Evolutionary conservation across 176 grass and related monocot genomes (phyloP).

Genomic region (Hordeum marinum): DNA sequence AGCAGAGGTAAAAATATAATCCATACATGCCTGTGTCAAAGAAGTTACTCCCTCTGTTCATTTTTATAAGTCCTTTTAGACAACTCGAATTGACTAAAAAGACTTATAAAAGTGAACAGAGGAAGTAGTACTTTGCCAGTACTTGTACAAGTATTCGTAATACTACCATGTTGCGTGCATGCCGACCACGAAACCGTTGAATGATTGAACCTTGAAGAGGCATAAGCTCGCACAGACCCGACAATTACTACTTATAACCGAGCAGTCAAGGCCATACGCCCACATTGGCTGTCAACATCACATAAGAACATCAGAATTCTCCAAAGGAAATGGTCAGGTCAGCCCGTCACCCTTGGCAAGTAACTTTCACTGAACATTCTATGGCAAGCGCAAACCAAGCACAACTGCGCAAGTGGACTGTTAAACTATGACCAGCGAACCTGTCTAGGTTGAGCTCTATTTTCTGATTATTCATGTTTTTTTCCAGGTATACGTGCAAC

Average conservation of each 20-base stretch:
- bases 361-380: conserved; percentile 14
- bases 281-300: neutral
- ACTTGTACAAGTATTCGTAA: neutral
- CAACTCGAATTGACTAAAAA: too few species aligned
- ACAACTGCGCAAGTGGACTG: neutral
- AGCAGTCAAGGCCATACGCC: neutral
- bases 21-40: neutral
- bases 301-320: neutral
- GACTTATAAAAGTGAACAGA: too few species aligned
- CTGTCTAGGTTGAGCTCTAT: neutral
- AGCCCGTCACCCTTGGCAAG: neutral
- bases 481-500: neutral
- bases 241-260: too few species aligned
- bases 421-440: neutral
- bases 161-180: neutral
- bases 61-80: too few species aligned
- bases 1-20: neutral
- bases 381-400: neutral
- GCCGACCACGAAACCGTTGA: neutral
- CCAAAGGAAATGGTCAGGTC: neutral
- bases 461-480: neutral
- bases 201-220: neutral
- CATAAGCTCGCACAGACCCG: neutral
- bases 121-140: too few species aligned
- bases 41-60: too few species aligned